Base-by-base conservation (phyloP, 208 protist species). In the Crithidia fasciculata region DNA sequence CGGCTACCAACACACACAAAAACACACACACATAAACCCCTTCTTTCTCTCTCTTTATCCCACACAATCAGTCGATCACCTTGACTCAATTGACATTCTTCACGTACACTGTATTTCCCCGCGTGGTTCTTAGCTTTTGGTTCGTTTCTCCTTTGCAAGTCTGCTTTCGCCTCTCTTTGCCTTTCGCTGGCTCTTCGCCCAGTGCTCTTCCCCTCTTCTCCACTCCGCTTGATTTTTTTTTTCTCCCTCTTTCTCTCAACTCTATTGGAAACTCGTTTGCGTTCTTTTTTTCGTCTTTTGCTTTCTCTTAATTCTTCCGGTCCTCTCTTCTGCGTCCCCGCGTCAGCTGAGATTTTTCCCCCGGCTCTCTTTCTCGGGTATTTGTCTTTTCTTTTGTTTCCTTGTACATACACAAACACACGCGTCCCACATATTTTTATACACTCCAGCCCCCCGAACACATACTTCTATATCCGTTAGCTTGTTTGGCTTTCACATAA, bases 221-320 rank as follows among this genome's bases (percentile, higher is more conserved):
- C 43, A 66, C 40, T 41, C 12, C 28, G 28, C 16, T 9, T 18
- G 12, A 3, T 37, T 63, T 71, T 44, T 49, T 68, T 13, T 40
- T 45, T 54, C 19, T 50, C 18, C 43, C 18, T n/a, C 6, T 7
- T 54, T 60, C 49, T 53, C 49, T 61, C 66, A 61, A 68, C 40
- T 68, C 36, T 45, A 68, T 68, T 68, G 62, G 62, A 68, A 68
- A 68, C n/a, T 68, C 15, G 2, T 39, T 68, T 57, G 13, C 37
- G 13, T 10, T 15, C 36, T 43, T 63, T 39, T 13, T 66, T 47
- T 44, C 37, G 13, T 63, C 40, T 45, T 60, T 39, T 52, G 3
- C 40, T 52, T 13, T 52, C 41, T 37, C 39, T 45, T 36, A 19
- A 47, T n/a, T 47, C 9, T 64, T 47, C 59, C 39, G 15, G 2